phyloP scores from a whole-genome alignment of 176 grass and related monocot species.

The Musa beccarii region DNA sequence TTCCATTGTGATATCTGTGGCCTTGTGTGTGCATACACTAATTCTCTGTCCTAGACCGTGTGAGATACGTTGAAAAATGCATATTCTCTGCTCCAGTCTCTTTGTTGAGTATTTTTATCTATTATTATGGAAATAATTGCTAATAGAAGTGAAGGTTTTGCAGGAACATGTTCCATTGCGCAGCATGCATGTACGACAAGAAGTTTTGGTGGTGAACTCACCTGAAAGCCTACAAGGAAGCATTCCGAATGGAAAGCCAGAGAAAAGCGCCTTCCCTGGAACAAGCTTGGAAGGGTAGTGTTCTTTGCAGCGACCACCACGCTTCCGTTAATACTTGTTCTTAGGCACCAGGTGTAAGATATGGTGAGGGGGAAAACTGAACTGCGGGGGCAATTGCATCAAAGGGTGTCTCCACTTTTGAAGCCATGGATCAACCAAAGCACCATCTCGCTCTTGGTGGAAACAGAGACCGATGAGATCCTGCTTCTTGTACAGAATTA shows the following conservation, averaged over 20 bases:
- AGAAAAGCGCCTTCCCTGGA: neutral
- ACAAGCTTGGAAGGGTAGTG: neutral
- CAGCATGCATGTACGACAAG: neutral
- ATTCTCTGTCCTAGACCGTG: too few species aligned
- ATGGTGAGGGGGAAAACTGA: neutral
- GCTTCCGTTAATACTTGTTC: neutral
- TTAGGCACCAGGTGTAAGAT: conserved; percentile 1
- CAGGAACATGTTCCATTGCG: neutral
- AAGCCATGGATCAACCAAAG: neutral
- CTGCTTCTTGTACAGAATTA: neutral
- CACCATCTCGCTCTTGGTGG: neutral
- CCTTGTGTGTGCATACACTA: too few species aligned
- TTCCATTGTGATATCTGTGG: too few species aligned
- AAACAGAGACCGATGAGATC: neutral
- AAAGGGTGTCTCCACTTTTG: neutral
- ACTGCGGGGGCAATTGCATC: neutral
- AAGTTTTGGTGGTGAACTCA: neutral
- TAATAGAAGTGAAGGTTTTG: neutral
- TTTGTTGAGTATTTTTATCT: neutral
- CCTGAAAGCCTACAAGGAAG: neutral
- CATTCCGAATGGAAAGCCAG: neutral
- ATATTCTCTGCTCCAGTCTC: too few species aligned
- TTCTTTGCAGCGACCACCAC: neutral
- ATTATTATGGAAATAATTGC: neutral
- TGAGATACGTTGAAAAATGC: too few species aligned